A percentile compares a stretch with the other conserved stretches of the same genome.
Evolutionary conservation across 352 stramenopile genomes (phyloP).

Genomic region (Pythium monospermum): DNA sequence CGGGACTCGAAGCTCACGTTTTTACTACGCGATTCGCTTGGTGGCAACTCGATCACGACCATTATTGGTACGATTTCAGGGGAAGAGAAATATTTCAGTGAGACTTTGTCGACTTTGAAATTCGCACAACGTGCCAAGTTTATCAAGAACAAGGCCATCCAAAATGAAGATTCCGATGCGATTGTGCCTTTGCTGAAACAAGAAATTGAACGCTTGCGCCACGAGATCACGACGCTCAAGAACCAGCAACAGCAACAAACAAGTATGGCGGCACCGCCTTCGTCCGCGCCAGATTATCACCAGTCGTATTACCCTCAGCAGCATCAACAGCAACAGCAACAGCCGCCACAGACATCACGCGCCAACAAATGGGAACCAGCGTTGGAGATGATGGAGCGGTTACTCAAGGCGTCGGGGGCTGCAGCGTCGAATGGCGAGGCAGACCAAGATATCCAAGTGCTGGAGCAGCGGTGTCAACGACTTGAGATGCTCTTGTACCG

Average conservation of each 20-base stretch:
- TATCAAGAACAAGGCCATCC: constrained; percentile 87
- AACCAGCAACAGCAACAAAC: too few species aligned
- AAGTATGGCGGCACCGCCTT: background rate
- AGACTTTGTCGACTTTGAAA: constrained; percentile 85
- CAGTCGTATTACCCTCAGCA: constrained; percentile 9
- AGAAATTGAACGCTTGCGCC: constrained; percentile 63
- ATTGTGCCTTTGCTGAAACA: constrained; percentile 69
- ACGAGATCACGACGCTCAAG: constrained; percentile 49
- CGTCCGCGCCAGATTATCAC: background rate
- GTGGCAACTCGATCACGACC: constrained; percentile 84
- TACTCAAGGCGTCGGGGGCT: constrained; percentile 56
- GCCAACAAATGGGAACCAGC: constrained; percentile 75
- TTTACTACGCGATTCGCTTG: constrained; percentile 69
- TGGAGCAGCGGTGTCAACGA: constrained; percentile 56
- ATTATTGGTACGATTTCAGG: constrained; percentile 79
- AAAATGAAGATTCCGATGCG: constrained; percentile 79
- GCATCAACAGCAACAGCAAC: constrained; percentile 16
- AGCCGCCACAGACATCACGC: constrained; percentile 17
- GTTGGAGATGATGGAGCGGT: constrained; percentile 74
- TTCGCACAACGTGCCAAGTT: constrained; percentile 87
- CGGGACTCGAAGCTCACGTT: constrained; percentile 87
- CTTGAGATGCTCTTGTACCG: constrained; percentile 81
- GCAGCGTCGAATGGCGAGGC: constrained; percentile 35
- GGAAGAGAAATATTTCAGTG: constrained; percentile 79
- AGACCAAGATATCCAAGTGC: constrained; percentile 30